phyloP scores from a whole-genome alignment of 306 rosid species.

The Senna tora region DNA sequence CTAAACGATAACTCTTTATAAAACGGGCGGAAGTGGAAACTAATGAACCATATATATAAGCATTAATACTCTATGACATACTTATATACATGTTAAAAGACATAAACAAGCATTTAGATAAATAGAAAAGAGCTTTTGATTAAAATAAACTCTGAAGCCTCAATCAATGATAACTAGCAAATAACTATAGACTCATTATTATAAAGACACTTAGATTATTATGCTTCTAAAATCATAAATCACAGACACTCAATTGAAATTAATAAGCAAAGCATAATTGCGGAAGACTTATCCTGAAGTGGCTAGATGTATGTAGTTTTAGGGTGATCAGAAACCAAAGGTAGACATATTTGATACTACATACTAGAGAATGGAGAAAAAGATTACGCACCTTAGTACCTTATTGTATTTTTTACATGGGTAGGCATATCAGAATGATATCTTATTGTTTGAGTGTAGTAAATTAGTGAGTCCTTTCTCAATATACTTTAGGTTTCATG shows the following conservation, averaged over 20 bases:
- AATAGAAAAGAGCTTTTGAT: not conserved
- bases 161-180: not conserved
- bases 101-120: not conserved
- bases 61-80: conserved; percentile 2
- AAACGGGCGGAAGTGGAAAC: conserved; percentile 3
- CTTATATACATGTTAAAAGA: not conserved
- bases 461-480: not conserved
- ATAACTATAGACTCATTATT: not conserved
- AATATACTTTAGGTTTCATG: not conserved
- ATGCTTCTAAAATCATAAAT: not conserved
- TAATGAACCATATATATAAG: not conserved
- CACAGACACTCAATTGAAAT: not conserved
- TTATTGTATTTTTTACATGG: not conserved
- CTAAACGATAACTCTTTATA: conserved; percentile 26
- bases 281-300: not conserved
- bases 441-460: not conserved
- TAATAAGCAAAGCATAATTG: not conserved
- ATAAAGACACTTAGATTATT: not conserved
- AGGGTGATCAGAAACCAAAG: not conserved
- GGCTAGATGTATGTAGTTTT: not conserved
- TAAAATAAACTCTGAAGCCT: not conserved
- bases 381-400: no score
- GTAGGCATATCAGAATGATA: not conserved
- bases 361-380: not conserved
- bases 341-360: not conserved